These are phyloP conservation scores for Zygotorulaspora mrakii DNA, from an alignment of 1,139 yeast genomes.

Conservation along the genomic window DNA sequence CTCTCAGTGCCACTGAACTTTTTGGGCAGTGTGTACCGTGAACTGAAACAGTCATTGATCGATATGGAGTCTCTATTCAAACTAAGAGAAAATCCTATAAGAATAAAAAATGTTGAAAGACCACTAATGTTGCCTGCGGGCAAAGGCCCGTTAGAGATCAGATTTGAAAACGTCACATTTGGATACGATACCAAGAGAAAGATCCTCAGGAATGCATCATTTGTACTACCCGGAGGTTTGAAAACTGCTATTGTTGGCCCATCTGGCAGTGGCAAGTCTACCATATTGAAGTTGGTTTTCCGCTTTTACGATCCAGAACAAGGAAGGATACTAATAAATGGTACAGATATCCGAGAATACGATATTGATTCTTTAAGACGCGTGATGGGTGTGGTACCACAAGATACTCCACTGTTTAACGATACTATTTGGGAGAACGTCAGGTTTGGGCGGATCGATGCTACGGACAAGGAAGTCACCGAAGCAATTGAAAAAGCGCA, in stretches of 20 bases:
- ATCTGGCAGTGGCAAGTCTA: conserved; percentile 92
- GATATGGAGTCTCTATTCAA: conserved; percentile 92
- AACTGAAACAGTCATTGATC: conserved; percentile 81
- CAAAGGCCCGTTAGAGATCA: conserved; percentile 59
- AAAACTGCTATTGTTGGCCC: conserved; percentile 95
- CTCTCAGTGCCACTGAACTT: conserved; percentile 91
- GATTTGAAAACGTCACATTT: conserved; percentile 86
- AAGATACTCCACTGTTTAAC: conserved; percentile 93
- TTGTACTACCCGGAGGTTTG: conserved; percentile 85
- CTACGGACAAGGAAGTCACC: conserved; percentile 68
- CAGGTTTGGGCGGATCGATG: conserved; percentile 75
- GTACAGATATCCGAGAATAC: conserved; percentile 78
- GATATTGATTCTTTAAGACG: conserved; percentile 71
- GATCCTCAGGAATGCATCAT: conserved; percentile 74
- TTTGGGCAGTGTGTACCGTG: conserved; percentile 91
- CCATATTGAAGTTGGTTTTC: conserved; percentile 76
- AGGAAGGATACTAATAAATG: conserved; percentile 82
- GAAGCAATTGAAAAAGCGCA: conserved; percentile 66
- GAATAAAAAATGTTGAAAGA: conserved; percentile 57
- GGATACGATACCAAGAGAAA: conserved; percentile 89
- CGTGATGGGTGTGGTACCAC: conserved; percentile 91
- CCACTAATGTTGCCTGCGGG: conserved; percentile 48
- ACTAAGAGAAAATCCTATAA: conserved; percentile 69
- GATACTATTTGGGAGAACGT: conserved; percentile 86
- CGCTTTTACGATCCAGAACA: conserved; percentile 80